Percentiles rank a stretch among this genome's conserved stretches.
Conservation (phyloP, 1,139 yeast species). For the Trichomonascaceae sp. region DNA sequence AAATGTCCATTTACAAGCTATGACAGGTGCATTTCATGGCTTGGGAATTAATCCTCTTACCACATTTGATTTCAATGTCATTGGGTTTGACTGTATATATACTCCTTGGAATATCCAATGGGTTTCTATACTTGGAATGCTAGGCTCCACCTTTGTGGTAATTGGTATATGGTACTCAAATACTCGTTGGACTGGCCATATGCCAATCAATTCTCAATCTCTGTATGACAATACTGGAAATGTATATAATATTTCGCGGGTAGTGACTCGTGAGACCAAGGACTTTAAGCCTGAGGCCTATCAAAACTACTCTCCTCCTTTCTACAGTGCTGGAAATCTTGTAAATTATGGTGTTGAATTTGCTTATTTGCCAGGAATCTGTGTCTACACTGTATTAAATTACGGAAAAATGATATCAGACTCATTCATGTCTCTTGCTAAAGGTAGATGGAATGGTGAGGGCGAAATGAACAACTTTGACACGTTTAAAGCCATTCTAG, state of each 20-base stretch:
- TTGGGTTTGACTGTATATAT: constrained; percentile 27
- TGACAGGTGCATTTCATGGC: constrained; percentile 52
- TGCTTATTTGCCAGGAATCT: constrained; percentile 45
- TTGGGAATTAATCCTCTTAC: constrained; percentile 51
- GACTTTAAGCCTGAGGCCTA: constrained; percentile 27
- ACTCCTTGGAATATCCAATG: constrained; percentile 44
- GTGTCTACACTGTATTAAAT: constrained; percentile 20
- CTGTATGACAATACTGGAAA: constrained; percentile 46
- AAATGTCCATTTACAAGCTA: constrained; percentile 46
- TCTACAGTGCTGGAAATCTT: constrained; percentile 51
- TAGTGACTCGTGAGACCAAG: constrained; percentile 34
- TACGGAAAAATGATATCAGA: constrained; percentile 19
- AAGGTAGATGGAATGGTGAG: constrained; percentile 15
- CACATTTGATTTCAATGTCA: constrained; percentile 47
- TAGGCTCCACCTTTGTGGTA: constrained; percentile 37
- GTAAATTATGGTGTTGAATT: constrained; percentile 54
- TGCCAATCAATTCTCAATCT: constrained; percentile 49
- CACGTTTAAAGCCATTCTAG: constrained; percentile 5
- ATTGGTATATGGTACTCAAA: constrained; percentile 44
- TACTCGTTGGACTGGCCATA: constrained; percentile 43
- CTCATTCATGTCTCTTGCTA: constrained; percentile 4
- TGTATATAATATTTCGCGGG: constrained; percentile 37
- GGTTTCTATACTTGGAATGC: constrained; percentile 39
- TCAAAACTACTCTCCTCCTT: constrained; percentile 44
- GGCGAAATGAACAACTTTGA: constrained; percentile 39